A percentile compares a stretch with the other conserved stretches of the same genome.
Evolutionary conservation across 495 filamentous ascomycete genomes (phyloP).

Genomic region (Penicillium cataractarum): DNA sequence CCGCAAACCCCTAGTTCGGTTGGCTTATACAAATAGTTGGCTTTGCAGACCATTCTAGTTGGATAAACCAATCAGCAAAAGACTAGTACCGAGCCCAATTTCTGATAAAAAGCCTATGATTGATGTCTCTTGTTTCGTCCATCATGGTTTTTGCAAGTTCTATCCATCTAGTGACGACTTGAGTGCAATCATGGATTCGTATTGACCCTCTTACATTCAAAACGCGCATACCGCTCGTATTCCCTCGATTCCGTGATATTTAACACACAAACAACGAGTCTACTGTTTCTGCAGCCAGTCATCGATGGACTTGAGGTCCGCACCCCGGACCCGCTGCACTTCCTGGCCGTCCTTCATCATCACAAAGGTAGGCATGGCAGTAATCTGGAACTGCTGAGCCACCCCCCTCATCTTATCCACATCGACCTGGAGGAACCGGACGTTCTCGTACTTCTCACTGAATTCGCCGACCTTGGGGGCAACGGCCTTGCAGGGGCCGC

Average conservation of each 20-base stretch:
- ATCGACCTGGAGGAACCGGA: slow-evolving; percentile 83
- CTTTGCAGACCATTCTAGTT: too few species aligned
- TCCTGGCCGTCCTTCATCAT: slow-evolving; percentile 74
- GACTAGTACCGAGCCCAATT: too few species aligned
- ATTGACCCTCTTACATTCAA: neutral
- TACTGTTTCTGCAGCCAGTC: slow-evolving; percentile 9
- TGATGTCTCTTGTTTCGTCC: too few species aligned
- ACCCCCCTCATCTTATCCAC: slow-evolving; percentile 79
- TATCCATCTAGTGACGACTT: neutral
- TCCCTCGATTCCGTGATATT: neutral
- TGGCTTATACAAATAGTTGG: too few species aligned
- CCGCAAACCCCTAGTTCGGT: too few species aligned
- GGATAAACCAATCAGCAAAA: too few species aligned
- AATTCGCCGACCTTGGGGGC: slow-evolving; percentile 33
- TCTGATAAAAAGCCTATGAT: too few species aligned
- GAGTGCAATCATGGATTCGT: neutral
- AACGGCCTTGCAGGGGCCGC: slow-evolving; percentile 34
- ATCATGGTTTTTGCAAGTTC: too few species aligned
- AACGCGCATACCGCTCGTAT: neutral
- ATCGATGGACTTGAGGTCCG: slow-evolving; percentile 64
- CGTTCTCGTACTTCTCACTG: slow-evolving; percentile 48
- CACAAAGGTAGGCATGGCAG: slow-evolving; percentile 89
- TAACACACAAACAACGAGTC: neutral
- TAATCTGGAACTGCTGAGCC: slow-evolving; percentile 70
- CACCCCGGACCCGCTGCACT: slow-evolving; percentile 69